Evolutionary conservation across 164 flowering plant species (phyloP).

Genomic region (Hamamelis virginiana): DNA sequence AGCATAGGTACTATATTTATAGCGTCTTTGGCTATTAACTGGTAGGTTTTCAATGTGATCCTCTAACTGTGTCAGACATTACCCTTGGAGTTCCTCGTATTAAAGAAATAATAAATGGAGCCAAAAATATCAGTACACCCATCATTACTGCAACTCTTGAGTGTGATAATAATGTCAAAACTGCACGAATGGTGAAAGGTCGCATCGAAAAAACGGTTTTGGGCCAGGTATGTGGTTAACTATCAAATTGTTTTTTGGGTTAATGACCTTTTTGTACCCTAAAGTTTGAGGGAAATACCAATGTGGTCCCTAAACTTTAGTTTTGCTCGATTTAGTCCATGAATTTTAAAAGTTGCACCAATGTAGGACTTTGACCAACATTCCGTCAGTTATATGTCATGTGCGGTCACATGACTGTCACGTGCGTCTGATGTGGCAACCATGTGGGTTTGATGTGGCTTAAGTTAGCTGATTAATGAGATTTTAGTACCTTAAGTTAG

Average conservation of each 20-base stretch:
- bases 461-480: too few species aligned
- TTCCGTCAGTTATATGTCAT: too few species aligned
- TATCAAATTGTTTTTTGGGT: background rate
- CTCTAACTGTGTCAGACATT: constrained; percentile 64
- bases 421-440: too few species aligned
- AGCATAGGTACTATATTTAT: background rate
- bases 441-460: too few species aligned
- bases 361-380: too few species aligned
- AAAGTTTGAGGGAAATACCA: too few species aligned
- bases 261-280: too few species aligned
- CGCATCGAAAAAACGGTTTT: constrained; percentile 74
- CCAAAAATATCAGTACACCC: constrained; percentile 91
- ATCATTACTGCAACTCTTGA: constrained; percentile 76
- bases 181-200: constrained; percentile 63
- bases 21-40: background rate
- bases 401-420: too few species aligned
- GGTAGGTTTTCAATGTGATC: constrained; percentile 13
- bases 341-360: too few species aligned
- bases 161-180: constrained; percentile 31
- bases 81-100: constrained; percentile 99
- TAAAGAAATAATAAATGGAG: constrained; percentile 84
- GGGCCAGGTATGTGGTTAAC: constrained; percentile 57
- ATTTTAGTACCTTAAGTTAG: too few species aligned
- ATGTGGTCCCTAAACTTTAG: too few species aligned
- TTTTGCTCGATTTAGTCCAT: too few species aligned